These are phyloP conservation scores for Scheffersomyces lignicola DNA, from an alignment of 1,139 yeast genomes.

Conservation along the genomic window DNA sequence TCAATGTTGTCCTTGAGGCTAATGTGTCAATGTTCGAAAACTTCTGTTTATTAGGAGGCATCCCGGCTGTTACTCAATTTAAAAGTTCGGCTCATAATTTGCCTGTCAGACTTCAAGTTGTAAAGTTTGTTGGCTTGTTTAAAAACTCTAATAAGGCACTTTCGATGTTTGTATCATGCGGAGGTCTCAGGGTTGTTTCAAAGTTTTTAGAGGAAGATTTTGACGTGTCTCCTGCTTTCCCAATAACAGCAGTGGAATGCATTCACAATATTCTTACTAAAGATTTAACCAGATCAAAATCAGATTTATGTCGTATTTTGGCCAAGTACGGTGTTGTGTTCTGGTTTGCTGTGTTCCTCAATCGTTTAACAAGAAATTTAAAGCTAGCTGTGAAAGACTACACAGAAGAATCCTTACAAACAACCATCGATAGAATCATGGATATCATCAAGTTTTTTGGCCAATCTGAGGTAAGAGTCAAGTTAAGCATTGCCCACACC, in stretches of 20 bases:
- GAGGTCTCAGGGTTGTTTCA: conserved; percentile 53
- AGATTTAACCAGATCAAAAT: conserved; percentile 47
- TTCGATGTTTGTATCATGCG: conserved; percentile 55
- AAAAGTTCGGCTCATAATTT: conserved; percentile 35
- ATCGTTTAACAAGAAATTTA: conserved; percentile 21
- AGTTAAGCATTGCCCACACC: conserved; percentile 38
- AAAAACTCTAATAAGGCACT: conserved; percentile 39
- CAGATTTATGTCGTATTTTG: conserved; percentile 56
- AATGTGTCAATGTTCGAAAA: conserved; percentile 44
- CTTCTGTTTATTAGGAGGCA: conserved; percentile 58
- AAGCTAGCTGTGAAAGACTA: conserved; percentile 11
- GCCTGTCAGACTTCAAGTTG: conserved; percentile 45
- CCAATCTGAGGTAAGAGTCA: conserved; percentile 44
- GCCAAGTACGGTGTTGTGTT: conserved; percentile 50
- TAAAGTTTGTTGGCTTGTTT: conserved; percentile 41
- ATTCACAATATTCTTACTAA: conserved; percentile 43
- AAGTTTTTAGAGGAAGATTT: conserved; percentile 58
- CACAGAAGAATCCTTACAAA: conserved; percentile 22
- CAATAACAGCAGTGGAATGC: conserved; percentile 47
- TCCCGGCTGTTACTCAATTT: conserved; percentile 50
- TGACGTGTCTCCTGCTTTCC: conserved; percentile 44
- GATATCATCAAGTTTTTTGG: conserved; percentile 42
- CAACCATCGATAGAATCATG: conserved; percentile 36
- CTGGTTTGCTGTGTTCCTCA: conserved; percentile 49
- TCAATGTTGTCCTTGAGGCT: conserved; percentile 39